Evolutionary conservation across 2,329 filamentous ascomycete genomes (phyloP).

Genomic region (Cercospora beticola): DNA sequence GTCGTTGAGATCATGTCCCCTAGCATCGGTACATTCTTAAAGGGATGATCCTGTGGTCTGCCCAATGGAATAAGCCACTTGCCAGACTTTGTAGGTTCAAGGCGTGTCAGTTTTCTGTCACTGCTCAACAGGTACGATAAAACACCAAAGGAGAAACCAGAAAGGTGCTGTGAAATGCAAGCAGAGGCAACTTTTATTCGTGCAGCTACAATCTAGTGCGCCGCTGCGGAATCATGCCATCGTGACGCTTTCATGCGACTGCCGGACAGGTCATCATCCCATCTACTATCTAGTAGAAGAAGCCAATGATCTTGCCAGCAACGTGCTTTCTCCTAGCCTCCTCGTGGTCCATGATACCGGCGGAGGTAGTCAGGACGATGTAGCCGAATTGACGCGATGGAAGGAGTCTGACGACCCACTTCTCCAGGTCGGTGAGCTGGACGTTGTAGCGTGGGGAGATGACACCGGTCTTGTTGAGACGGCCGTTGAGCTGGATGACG

Average conservation of each 20-base stretch:
- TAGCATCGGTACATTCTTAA: neutral
- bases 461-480: constrained; percentile 98
- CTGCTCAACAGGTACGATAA: neutral
- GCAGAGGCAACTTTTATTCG: constrained; percentile 25
- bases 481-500: constrained; percentile 98
- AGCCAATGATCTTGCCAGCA: constrained; percentile 97
- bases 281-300: constrained; percentile 74
- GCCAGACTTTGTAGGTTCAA: neutral
- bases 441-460: constrained; percentile 99
- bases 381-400: constrained; percentile 99
- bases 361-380: constrained; percentile 97
- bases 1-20: neutral
- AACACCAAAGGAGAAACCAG: neutral
- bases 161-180: neutral
- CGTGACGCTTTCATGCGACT: constrained; percentile 11
- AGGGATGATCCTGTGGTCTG: neutral
- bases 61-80: neutral
- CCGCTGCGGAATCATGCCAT: constrained; percentile 20
- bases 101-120: neutral
- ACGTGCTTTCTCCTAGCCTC: constrained; percentile 99
- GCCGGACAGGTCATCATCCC: neutral
- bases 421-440: constrained; percentile 95
- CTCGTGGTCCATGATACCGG: constrained; percentile 99
- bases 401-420: constrained; percentile 99
- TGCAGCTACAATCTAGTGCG: constrained; percentile 22